Base-by-base conservation (phyloP, 2,329 filamentous ascomycete species). In the Penicillium italicum region DNA sequence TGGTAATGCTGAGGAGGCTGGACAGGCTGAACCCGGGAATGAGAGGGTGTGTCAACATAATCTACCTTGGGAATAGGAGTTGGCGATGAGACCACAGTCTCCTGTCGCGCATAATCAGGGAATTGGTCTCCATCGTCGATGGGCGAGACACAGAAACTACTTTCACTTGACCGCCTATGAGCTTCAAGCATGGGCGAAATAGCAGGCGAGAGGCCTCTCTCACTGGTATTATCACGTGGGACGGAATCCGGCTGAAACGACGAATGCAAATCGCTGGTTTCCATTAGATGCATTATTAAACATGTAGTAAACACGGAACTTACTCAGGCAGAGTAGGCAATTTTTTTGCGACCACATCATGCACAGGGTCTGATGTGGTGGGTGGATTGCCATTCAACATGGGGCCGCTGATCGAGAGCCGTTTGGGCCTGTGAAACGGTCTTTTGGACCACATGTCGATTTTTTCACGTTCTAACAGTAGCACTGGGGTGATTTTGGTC, bases 371-470 rank as follows among this genome's bases (percentile, higher is more conserved):
- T 55, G 74, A 69, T 42, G 69, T 66, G 48, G 72, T 68, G 48
- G 72, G 70, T 46, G 72, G 69, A 59, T 78, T 74, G 24, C 75
- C 77, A 65, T 77, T 72, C 50, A 78, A 69, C 42, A 76, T 74
- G 33, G 79, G 76, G 63, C 74, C 75, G 53, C 76, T 74, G 61
- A 78, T 77, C 18, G 38, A 50, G n/a, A 74, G 75, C 55, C 77
- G 75, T 66, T 70, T 77, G 60, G 75, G 74, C 62, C 66, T 76
- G 73, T 68, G 79, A 72, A 64, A 81, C 7, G 65, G 59, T 40
- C 64, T 69, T 65, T 79, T 79, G 68, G 81, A 80, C 80, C 80
- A 84, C 82, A 84, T 82, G n/a, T 57, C 73, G 66, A 49, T 60
- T 40, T 57, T 28, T 9, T 49, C 44, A 49, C 51, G 42, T 20